phyloP scores from a whole-genome alignment of 2,329 filamentous ascomycete species.

The Bisporella sp. region DNA sequence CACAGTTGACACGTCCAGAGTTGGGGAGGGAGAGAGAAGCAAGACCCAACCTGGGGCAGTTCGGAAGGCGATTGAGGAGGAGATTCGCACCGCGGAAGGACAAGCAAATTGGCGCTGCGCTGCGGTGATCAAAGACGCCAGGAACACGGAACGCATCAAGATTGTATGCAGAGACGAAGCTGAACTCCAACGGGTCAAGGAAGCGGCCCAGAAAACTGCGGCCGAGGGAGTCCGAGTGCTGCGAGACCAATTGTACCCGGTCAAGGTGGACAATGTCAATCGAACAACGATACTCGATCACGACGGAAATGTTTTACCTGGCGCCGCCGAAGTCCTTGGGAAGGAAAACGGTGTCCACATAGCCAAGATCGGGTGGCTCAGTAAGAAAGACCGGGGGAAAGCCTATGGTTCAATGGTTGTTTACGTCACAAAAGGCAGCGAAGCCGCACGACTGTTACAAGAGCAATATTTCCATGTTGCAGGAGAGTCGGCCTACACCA shows the following conservation, averaged over 20 bases:
- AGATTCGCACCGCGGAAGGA: slow-evolving; percentile 1
- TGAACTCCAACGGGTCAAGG: slow-evolving; percentile 15
- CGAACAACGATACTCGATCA: slow-evolving; percentile 17
- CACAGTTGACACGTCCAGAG: too few relatives aligned
- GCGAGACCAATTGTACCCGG: slow-evolving; percentile 18
- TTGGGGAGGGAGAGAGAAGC: too few relatives aligned
- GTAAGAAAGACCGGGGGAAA: not conserved
- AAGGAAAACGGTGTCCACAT: slow-evolving; percentile 20
- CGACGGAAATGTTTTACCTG: slow-evolving; percentile 7
- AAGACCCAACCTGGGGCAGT: too few relatives aligned
- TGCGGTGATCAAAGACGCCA: slow-evolving; percentile 10
- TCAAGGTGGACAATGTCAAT: slow-evolving; percentile 20
- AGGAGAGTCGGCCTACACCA: too few relatives aligned
- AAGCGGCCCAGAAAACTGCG: slow-evolving; percentile 10
- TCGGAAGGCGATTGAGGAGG: too few relatives aligned
- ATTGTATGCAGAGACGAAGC: slow-evolving; percentile 16
- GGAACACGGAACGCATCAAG: slow-evolving; percentile 8
- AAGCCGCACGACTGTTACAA: too few relatives aligned
- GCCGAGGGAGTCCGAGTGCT: slow-evolving; percentile 13
- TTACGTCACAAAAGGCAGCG: too few relatives aligned
- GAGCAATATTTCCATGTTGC: too few relatives aligned
- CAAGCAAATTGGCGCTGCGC: slow-evolving; percentile 6
- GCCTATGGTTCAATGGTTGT: too few relatives aligned
- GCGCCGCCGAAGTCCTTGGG: slow-evolving; percentile 12
- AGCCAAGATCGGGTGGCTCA: slow-evolving; percentile 21